Conservation (phyloP, 768 basidiomycete species). For the Boletus rubescentipes region DNA sequence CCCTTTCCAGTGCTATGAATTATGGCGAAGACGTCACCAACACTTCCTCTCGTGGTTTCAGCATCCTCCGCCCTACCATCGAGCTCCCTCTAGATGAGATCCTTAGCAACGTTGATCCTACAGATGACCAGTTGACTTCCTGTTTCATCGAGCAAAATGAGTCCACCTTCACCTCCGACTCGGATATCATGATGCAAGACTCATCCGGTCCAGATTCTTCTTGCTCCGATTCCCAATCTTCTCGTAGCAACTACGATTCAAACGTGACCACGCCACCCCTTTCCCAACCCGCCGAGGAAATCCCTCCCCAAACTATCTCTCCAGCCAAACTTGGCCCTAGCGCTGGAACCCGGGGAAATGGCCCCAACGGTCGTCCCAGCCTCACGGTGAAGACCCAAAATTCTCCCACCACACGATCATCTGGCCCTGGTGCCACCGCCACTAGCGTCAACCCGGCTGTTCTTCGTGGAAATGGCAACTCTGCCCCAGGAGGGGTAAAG, state of each 20-base stretch:
- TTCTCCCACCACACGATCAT: constrained; percentile 45
- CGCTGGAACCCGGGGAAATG: constrained; percentile 47
- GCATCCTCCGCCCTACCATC: constrained; percentile 74
- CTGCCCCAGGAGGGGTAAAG: constrained; percentile 61
- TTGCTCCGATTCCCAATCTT: constrained; percentile 12
- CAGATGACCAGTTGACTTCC: constrained; percentile 16
- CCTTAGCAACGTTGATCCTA: constrained; percentile 38
- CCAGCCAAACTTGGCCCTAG: constrained; percentile 59
- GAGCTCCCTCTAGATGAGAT: constrained; percentile 86
- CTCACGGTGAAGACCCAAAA: constrained; percentile 60
- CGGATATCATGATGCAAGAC: constrained; percentile 32
- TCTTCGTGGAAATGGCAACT: constrained; percentile 31
- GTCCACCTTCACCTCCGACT: constrained; percentile 6
- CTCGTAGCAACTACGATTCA: constrained; percentile 6
- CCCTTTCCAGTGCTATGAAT: constrained; percentile 65
- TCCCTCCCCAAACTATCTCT: constrained; percentile 50
- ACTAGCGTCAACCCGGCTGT: constrained; percentile 53
- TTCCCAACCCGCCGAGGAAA: constrained; percentile 42
- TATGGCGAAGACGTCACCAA: constrained; percentile 74
- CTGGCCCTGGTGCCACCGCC: constrained; percentile 65
- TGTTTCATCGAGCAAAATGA: constrained; percentile 9
- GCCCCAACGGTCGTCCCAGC: constrained; percentile 50
- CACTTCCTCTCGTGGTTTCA: constrained; percentile 50
- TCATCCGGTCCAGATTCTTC: constrained; percentile 11
- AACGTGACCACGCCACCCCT: constrained; percentile 28